Percentiles rank a stretch among this genome's conserved stretches.
These are phyloP conservation scores for Phytophthora lateralis DNA, from an alignment of 352 stramenopile genomes.

Conservation along the genomic window DNA sequence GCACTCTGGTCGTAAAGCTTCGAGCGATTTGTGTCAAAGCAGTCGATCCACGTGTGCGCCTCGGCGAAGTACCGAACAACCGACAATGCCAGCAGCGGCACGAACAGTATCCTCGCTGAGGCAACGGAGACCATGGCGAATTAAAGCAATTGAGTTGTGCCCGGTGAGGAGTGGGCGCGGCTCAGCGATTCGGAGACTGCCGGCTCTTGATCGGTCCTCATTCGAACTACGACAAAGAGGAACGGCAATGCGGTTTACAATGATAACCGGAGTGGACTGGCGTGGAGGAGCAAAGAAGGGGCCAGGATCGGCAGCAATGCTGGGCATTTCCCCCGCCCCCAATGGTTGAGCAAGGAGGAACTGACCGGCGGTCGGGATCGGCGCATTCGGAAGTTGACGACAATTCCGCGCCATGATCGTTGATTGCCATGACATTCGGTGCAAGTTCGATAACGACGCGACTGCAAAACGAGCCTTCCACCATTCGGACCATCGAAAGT, in stretches of 20 bases:
- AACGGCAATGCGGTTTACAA: conserved; percentile 23
- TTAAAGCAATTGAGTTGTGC: background rate
- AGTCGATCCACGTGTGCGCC: conserved; percentile 69
- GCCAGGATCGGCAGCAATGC: conserved; percentile 21
- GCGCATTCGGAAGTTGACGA: conserved; percentile 5
- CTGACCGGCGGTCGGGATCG: conserved; percentile 15
- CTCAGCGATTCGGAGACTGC: conserved; percentile 26
- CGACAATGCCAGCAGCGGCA: conserved; percentile 19
- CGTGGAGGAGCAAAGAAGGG: conserved; percentile 22
- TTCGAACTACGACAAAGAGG: conserved; percentile 17
- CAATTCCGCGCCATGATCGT: conserved; percentile 12
- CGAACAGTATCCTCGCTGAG: conserved; percentile 14
- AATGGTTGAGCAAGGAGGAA: conserved; percentile 13
- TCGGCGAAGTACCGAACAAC: conserved; percentile 24
- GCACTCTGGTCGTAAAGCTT: conserved; percentile 70
- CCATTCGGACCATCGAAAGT: conserved; percentile 8
- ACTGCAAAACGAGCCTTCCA: conserved; percentile 5
- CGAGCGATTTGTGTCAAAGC: conserved; percentile 50
- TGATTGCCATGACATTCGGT: conserved; percentile 18
- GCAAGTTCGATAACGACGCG: conserved; percentile 12
- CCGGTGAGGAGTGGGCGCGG: conserved; percentile 1
- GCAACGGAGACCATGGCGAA: conserved; percentile 22
- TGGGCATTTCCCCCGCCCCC: conserved; percentile 4
- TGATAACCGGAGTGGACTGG: conserved; percentile 1
- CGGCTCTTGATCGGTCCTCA: conserved; percentile 5